These are phyloP conservation scores for Aureobasidium sp. DNA, from an alignment of 2,329 filamentous ascomycete genomes.

Conservation along the genomic window DNA sequence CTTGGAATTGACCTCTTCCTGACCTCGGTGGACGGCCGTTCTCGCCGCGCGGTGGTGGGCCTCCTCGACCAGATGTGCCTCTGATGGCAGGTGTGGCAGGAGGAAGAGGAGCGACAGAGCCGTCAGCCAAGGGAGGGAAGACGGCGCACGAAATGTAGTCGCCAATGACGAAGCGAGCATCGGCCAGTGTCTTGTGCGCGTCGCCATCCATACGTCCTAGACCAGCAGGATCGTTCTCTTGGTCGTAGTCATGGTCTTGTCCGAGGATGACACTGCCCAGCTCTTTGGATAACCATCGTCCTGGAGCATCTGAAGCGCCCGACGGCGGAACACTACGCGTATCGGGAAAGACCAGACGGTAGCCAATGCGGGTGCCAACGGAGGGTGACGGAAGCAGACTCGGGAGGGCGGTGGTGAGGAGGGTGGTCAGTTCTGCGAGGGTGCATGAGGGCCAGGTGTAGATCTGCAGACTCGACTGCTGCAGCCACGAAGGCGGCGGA, in stretches of 20 bases:
- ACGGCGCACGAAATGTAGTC: constrained; percentile 84
- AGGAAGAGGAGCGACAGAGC: constrained; percentile 60
- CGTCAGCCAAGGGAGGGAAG: constrained; percentile 66
- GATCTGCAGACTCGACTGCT: constrained; percentile 53
- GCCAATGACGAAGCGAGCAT: constrained; percentile 77
- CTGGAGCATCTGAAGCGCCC: constrained; percentile 34
- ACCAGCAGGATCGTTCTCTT: constrained; percentile 28
- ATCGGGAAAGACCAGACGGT: constrained; percentile 80
- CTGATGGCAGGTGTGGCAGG: constrained; percentile 38
- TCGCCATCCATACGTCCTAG: constrained; percentile 47
- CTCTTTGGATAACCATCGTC: constrained; percentile 69
- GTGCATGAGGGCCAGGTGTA: constrained; percentile 84
- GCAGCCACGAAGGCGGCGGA: constrained; percentile 47
- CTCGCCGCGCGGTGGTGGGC: constrained; percentile 26
- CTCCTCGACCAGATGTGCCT: constrained; percentile 34
- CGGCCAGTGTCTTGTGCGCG: constrained; percentile 64
- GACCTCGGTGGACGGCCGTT: constrained; percentile 23
- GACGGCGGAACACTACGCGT: constrained; percentile 43
- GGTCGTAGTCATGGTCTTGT: constrained; percentile 29
- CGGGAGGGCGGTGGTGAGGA: constrained; percentile 64
- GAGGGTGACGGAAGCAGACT: constrained; percentile 64
- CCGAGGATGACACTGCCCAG: constrained; percentile 71
- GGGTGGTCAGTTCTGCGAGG: constrained; percentile 70
- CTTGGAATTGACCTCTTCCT: constrained; percentile 20
- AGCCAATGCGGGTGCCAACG: constrained; percentile 77